Conservation (phyloP, 257 asterid genomes). For the Sherardia arvensis region DNA sequence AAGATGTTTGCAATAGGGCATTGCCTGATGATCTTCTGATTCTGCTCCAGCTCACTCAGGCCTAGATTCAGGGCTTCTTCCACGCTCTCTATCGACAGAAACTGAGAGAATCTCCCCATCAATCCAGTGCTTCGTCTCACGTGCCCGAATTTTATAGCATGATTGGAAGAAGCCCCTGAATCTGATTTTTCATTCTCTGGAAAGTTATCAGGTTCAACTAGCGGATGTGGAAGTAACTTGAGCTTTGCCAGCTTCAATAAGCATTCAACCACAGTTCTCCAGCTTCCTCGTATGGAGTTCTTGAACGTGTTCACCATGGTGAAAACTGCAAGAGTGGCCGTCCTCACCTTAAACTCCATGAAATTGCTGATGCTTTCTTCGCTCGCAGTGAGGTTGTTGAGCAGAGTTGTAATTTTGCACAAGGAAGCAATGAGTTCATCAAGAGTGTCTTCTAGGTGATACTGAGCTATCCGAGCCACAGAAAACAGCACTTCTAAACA, state of each 20-base stretch:
- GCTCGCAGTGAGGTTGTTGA: slow-evolving; percentile 69
- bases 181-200: slow-evolving; percentile 17
- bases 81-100: slow-evolving; percentile 70
- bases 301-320: slow-evolving; percentile 71
- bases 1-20: slow-evolving; percentile 81
- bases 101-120: slow-evolving; percentile 47
- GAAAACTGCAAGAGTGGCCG: slow-evolving; percentile 86
- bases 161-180: slow-evolving; percentile 19
- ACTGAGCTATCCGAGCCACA: slow-evolving; percentile 71
- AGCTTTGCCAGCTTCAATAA: slow-evolving; percentile 81
- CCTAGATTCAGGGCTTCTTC: slow-evolving; percentile 79
- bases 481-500: slow-evolving; percentile 78
- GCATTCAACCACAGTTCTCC: slow-evolving; percentile 89
- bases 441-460: slow-evolving; percentile 72
- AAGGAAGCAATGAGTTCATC: slow-evolving; percentile 77
- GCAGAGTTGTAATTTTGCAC: slow-evolving; percentile 73
- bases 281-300: slow-evolving; percentile 68
- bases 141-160: slow-evolving; percentile 27
- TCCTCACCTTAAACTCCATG: slow-evolving; percentile 80
- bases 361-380: slow-evolving; percentile 79
- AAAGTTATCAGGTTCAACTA: slow-evolving; percentile 41
- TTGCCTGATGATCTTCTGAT: slow-evolving; percentile 64
- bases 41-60: slow-evolving; percentile 77
- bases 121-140: slow-evolving; percentile 35
- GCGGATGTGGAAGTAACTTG: slow-evolving; percentile 66